Percentiles rank a stretch among this genome's conserved stretches.
phyloP scores from a whole-genome alignment of 2,329 filamentous ascomycete genomes.

The Pleurostoma richardsiae region DNA sequence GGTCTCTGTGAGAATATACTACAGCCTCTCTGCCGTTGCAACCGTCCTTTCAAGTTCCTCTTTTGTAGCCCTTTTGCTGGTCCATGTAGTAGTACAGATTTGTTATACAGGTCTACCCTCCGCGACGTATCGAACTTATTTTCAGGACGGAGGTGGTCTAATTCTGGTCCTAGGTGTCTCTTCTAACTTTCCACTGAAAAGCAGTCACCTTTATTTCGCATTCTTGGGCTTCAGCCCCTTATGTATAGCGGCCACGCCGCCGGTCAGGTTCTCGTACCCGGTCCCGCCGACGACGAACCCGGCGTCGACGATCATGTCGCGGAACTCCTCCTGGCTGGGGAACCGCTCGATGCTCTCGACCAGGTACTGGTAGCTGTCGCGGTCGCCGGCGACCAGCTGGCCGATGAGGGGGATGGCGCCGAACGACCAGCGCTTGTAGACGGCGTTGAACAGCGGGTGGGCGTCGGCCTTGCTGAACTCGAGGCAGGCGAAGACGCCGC shows the following conservation, averaged over 20 bases:
- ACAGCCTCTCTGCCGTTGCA: too few species aligned
- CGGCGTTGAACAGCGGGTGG: constrained; percentile 70
- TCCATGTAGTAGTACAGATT: too few species aligned
- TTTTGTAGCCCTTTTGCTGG: too few species aligned
- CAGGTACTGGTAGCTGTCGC: constrained; percentile 96
- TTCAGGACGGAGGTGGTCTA: too few species aligned
- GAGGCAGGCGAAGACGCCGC: constrained; percentile 92
- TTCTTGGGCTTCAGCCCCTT: constrained; percentile 80
- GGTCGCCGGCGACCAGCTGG: constrained; percentile 87
- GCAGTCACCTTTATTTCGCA: not conserved
- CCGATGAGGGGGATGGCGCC: constrained; percentile 91
- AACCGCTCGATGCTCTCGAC: constrained; percentile 97
- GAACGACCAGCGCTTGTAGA: constrained; percentile 97
- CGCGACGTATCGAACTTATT: too few species aligned
- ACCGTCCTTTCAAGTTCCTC: too few species aligned
- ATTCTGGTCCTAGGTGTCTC: too few species aligned
- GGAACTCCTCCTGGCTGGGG: constrained; percentile 79
- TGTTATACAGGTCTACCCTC: too few species aligned
- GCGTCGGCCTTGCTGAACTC: constrained; percentile 85
- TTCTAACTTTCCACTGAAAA: not conserved
- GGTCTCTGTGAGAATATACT: too few species aligned
- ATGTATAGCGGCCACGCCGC: constrained; percentile 92
- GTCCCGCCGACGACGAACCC: constrained; percentile 80
- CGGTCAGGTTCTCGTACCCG: constrained; percentile 86
- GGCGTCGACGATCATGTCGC: constrained; percentile 74